phyloP scores from a whole-genome alignment of 495 filamentous ascomycete species.

The Corynascus novoguineensis region DNA sequence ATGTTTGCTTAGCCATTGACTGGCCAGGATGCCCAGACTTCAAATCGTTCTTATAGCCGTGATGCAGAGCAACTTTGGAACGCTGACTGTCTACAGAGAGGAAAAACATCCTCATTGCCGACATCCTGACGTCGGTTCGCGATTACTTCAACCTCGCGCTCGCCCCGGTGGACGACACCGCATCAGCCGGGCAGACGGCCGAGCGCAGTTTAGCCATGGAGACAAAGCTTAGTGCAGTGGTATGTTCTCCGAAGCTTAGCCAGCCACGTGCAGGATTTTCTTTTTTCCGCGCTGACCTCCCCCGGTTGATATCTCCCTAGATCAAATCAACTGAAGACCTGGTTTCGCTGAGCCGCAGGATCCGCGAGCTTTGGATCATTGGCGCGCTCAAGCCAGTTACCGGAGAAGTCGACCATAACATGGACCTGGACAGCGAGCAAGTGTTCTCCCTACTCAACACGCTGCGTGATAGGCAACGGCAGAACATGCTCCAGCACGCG shows the following conservation, averaged over 20 bases:
- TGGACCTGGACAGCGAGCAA: conserved; percentile 20
- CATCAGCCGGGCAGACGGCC: conserved; percentile 32
- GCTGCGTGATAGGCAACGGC: conserved; percentile 10
- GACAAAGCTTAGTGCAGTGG: conserved; percentile 29
- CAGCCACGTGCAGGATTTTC: not conserved
- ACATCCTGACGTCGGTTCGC: conserved; percentile 34
- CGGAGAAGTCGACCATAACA: conserved; percentile 24
- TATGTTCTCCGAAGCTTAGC: too few species aligned
- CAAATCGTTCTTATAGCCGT: not conserved
- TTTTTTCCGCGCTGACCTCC: not conserved
- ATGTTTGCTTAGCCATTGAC: too few species aligned
- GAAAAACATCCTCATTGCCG: conserved; percentile 36
- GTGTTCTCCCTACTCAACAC: conserved; percentile 14
- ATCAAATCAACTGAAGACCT: conserved; percentile 34
- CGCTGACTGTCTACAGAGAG: conserved; percentile 27
- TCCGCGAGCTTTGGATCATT: conserved; percentile 41
- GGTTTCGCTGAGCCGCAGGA: conserved; percentile 35
- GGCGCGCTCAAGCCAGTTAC: conserved; percentile 36
- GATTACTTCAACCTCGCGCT: conserved; percentile 32
- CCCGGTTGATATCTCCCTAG: conserved; percentile 8
- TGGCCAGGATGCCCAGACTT: not conserved
- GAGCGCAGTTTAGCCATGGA: conserved; percentile 37
- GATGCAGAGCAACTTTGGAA: not conserved
- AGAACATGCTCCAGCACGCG: not conserved
- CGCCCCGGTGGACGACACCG: conserved; percentile 22